Evolutionary conservation across 192 early-diverging fungal species (phyloP), one percentile per base, ranked within the genome.

Genomic region (Thoreauomyces humboldtii): DNA sequence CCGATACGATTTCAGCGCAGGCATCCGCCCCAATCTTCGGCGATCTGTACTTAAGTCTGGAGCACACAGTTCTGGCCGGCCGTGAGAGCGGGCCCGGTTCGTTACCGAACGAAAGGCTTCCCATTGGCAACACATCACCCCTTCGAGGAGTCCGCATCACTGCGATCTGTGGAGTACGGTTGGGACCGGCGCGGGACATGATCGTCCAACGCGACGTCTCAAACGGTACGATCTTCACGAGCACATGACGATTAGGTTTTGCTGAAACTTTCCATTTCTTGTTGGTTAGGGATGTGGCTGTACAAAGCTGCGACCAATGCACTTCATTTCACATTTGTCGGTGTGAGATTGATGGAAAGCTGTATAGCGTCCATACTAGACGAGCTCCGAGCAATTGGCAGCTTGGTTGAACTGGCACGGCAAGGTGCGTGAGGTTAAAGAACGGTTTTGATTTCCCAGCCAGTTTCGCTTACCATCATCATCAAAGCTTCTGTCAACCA

Each of bases 311-410:
- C 6, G 12, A 47, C 24, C n/a, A 19, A 46, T 7, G 38, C 59
- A 47, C 4, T 61, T 22, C 25, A 12, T 46, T 61, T 61, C 25
- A 36, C 11, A n/a, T 61, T 61, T 46, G 59, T 31, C 9, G 59
- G 31, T 12, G 42, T 21, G 12, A 45, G 32, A 29, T n/a, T 21
- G 17, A 22, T 46, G 29, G 42, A 46, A 14, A 19, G 34, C 15
- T 63, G 61, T 34, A 25, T 15, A 12, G 22, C 9, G n/a, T 2
- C 53, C 2, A 33, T 53, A 15, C 2, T 48, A 0, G 47, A 44
- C 21, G 15, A 35, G n/a, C 27, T 63, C 7, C 4, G 24, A 28
- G 25, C 61, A 15, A 51, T 35, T 24, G 48, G 17, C 11, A 34
- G 22, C 12, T 19, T 63, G 6, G 50, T 34, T 7, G 29, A 27